These are phyloP conservation scores for Parafenestella ontariensis DNA, from an alignment of 2,329 filamentous ascomycete genomes.

Conservation along the genomic window DNA sequence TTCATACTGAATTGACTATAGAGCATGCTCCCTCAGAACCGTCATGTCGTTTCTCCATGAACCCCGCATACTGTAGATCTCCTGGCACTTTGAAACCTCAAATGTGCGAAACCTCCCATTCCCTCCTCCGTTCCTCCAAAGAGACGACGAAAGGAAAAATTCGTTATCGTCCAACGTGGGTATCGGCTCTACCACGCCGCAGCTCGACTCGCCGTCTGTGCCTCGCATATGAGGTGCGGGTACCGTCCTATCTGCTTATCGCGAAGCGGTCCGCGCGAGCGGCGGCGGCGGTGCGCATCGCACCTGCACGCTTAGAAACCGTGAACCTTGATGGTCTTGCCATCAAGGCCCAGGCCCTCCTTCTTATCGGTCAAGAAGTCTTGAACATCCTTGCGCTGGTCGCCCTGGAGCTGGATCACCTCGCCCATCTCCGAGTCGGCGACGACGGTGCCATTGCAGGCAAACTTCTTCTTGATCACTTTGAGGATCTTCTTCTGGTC, in stretches of 20 bases:
- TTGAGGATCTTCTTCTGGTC: constrained; percentile 99
- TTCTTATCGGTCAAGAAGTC: constrained; percentile 97
- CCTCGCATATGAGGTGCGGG: constrained; percentile 8
- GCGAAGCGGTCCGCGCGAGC: constrained; percentile 13
- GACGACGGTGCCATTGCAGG: constrained; percentile 99
- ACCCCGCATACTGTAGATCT: not conserved
- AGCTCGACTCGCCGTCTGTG: constrained; percentile 20
- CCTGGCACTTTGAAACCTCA: constrained; percentile 5
- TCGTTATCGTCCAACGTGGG: constrained; percentile 23
- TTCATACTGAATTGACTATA: constrained; percentile 1
- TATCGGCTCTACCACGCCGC: constrained; percentile 30
- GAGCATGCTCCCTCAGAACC: not conserved
- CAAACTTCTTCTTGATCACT: constrained; percentile 99
- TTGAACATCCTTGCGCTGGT: constrained; percentile 98
- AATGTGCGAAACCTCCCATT: constrained; percentile 1
- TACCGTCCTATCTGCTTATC: constrained; percentile 8
- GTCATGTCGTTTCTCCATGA: not conserved
- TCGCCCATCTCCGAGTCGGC: constrained; percentile 96
- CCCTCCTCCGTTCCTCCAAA: constrained; percentile 18
- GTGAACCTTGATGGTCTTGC: constrained; percentile 92
- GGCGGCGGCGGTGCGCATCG: constrained; percentile 16
- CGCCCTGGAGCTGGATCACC: constrained; percentile 99
- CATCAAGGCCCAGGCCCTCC: constrained; percentile 89
- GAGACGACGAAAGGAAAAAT: constrained; percentile 26
- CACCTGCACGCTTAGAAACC: constrained; percentile 35